Conservation (phyloP, 2,329 filamentous ascomycete genomes). For the Drechmeria coniospora region DNA sequence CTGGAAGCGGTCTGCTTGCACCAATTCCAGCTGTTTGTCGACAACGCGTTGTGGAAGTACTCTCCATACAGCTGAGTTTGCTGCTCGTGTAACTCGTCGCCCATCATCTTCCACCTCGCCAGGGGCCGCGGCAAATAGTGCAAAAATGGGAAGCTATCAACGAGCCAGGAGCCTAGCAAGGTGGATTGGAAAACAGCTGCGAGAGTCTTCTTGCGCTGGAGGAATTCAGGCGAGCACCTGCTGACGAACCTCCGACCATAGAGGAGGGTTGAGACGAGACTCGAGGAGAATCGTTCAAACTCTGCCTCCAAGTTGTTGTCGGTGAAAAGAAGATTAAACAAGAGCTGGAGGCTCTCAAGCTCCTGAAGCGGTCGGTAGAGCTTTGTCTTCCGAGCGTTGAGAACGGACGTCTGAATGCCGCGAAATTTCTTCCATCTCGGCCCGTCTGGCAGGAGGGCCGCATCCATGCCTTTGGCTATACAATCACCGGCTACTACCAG, state of each 20-base stretch:
- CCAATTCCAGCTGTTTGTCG: constrained; percentile 1
- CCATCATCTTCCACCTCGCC: constrained; percentile 18
- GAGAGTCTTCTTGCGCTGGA: constrained; percentile 10
- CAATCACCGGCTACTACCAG: constrained; percentile 17
- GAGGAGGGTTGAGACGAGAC: constrained; percentile 19
- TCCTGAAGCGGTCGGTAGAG: constrained; percentile 27
- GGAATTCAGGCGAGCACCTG: constrained; percentile 10
- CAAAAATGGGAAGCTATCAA: constrained; percentile 25
- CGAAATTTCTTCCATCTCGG: constrained; percentile 22
- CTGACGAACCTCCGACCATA: constrained; percentile 20
- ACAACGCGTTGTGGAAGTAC: not conserved
- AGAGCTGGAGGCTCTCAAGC: constrained; percentile 27
- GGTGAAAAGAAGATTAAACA: constrained; percentile 23
- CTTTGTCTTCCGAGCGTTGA: constrained; percentile 12
- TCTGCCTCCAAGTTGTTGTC: constrained; percentile 12
- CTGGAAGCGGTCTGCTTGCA: constrained; percentile 1
- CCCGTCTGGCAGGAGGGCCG: constrained; percentile 25
- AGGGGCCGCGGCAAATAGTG: constrained; percentile 22
- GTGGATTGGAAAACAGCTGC: constrained; percentile 10
- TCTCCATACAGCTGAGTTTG: constrained; percentile 7
- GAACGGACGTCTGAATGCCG: constrained; percentile 20
- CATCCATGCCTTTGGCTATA: constrained; percentile 18
- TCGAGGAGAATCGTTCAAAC: constrained; percentile 20
- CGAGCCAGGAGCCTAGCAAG: constrained; percentile 19
- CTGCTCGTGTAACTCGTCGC: constrained; percentile 18